phyloP scores from a whole-genome alignment of 169 alveolate species.

The Plasmodium vivax region DNA sequence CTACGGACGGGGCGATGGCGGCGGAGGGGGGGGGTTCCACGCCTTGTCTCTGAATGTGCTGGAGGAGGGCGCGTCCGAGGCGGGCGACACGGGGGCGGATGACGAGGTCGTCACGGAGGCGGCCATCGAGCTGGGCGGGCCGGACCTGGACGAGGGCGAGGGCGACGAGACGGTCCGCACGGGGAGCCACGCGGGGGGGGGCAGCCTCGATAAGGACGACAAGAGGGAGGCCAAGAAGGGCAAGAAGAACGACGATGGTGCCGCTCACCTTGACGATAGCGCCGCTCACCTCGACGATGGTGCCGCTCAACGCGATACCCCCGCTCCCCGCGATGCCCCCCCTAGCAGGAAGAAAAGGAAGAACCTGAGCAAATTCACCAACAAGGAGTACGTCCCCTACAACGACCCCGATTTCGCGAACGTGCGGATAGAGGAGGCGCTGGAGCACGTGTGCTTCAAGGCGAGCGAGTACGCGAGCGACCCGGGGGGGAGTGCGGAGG shows the following conservation, averaged over 20 bases:
- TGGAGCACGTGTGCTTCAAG: slow-evolving; percentile 66
- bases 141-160: no score
- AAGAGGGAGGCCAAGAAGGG: neutral
- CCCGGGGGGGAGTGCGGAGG: neutral
- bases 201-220: neutral
- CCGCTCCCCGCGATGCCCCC: neutral
- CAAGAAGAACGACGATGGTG: neutral
- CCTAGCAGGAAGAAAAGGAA: slow-evolving; percentile 4
- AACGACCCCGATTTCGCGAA: slow-evolving; percentile 73
- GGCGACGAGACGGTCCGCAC: neutral
- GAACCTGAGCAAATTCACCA: slow-evolving; percentile 1
- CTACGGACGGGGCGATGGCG: no score
- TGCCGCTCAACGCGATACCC: no score
- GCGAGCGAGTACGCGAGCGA: neutral
- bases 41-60: slow-evolving; percentile 17
- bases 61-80: neutral
- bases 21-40: neutral
- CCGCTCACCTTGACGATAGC: no score
- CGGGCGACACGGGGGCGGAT: neutral
- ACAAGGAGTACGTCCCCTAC: slow-evolving; percentile 64
- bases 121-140: neutral
- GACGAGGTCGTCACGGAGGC: neutral
- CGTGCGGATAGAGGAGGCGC: slow-evolving; percentile 70
- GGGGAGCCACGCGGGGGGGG: neutral
- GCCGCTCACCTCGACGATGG: no score